phyloP scores from a whole-genome alignment of 768 basidiomycete genomes.

The Leccinum incarnatum region DNA sequence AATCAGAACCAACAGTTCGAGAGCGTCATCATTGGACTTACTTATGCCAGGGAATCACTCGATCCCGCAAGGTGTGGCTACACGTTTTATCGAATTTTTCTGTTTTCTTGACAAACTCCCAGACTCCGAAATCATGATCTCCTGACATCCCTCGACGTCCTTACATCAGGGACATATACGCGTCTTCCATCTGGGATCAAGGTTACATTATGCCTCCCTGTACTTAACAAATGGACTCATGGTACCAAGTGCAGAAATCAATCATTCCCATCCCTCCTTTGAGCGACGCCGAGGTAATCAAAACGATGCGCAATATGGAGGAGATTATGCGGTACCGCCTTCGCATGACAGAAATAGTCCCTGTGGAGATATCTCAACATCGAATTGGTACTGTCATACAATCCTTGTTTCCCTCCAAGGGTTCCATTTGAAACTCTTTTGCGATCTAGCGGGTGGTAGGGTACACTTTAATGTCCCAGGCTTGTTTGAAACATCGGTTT shows the following conservation, averaged over 20 bases:
- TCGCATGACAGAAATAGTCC: conserved; percentile 74
- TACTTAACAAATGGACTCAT: conserved; percentile 21
- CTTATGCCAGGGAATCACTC: conserved; percentile 63
- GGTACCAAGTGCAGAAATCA: conserved; percentile 50
- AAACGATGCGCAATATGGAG: conserved; percentile 71
- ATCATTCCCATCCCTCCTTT: conserved; percentile 64
- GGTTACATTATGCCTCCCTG: conserved; percentile 40
- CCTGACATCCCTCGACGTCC: conserved; percentile 84
- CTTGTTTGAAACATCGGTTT: conserved; percentile 72
- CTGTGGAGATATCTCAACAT: conserved; percentile 75
- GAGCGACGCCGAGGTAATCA: conserved; percentile 61
- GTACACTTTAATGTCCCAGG: conserved; percentile 72
- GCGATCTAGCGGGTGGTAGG: conserved; percentile 64
- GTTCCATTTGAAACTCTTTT: conserved; percentile 16
- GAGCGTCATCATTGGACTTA: conserved; percentile 58
- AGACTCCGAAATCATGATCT: conserved; percentile 94
- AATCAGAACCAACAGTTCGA: conserved; percentile 85
- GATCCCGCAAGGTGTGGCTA: conserved; percentile 69
- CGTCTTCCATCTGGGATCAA: conserved; percentile 80
- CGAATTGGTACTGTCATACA: conserved; percentile 50
- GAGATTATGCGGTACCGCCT: conserved; percentile 77
- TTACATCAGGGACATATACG: conserved; percentile 83
- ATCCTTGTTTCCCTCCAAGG: conserved; percentile 13
- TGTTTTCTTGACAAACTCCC: background rate
- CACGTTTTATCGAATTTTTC: background rate